Conservation (phyloP, 306 rosid genomes). For the Prunus kanzakura region DNA sequence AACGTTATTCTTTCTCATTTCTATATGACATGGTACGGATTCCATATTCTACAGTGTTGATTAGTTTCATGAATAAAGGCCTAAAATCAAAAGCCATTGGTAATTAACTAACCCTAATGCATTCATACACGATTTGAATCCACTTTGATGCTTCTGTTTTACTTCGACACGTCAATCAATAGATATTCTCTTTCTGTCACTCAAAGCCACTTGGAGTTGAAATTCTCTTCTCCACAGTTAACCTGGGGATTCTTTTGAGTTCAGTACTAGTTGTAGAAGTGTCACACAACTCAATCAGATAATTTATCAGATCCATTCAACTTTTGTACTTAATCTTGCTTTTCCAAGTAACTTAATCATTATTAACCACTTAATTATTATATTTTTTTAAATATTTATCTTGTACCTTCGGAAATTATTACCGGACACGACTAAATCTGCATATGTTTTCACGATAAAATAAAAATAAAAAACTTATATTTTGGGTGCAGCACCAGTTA, state of each 20-base stretch:
- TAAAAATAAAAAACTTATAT: not conserved
- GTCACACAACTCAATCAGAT: not conserved
- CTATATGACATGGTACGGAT: conserved; percentile 5
- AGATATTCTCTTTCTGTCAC: not conserved
- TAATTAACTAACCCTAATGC: not conserved
- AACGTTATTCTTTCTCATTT: not conserved
- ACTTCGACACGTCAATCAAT: conserved; percentile 2
- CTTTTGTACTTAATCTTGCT: conserved; percentile 4
- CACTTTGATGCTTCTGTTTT: conserved; percentile 34
- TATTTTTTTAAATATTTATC: not conserved
- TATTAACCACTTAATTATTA: not conserved
- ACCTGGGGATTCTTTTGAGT: not conserved
- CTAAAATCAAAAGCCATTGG: not conserved
- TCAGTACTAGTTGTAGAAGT: no score
- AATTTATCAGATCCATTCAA: not conserved
- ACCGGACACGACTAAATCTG: not conserved
- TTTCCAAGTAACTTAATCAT: not conserved
- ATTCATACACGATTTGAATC: not conserved
- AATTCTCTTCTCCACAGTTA: not conserved
- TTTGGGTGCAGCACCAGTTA: not conserved
- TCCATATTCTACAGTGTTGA: conserved; percentile 34
- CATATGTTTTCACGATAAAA: not conserved
- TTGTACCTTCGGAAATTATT: not conserved
- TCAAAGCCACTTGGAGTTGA: not conserved
- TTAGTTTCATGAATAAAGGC: conserved; percentile 9